Evolutionary conservation across 768 basidiomycete genomes (phyloP).

Genomic region (Panaeolus papilionaceus): DNA sequence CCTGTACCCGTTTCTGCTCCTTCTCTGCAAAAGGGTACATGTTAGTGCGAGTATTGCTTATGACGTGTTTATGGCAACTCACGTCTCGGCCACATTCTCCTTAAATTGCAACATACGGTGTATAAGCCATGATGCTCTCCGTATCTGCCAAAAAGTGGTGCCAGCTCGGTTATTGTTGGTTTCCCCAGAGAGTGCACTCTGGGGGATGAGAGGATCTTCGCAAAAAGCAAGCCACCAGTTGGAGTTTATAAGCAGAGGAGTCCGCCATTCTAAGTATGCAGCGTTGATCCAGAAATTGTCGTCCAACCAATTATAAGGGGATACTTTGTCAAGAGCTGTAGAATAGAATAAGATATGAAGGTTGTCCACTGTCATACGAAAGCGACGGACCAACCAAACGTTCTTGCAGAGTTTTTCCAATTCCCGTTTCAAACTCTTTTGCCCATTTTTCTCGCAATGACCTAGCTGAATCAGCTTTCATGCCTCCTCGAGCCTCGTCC

Average conservation of each 20-base stretch:
- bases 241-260: slow-evolving; percentile 85
- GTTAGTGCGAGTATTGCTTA: neutral
- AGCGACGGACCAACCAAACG: slow-evolving; percentile 67
- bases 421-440: slow-evolving; percentile 71
- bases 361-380: slow-evolving; percentile 15
- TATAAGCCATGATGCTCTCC: slow-evolving; percentile 83
- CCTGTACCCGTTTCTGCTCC: slow-evolving; percentile 76
- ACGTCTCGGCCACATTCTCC: slow-evolving; percentile 62
- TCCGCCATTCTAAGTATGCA: slow-evolving; percentile 88
- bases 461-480: slow-evolving; percentile 56
- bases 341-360: neutral
- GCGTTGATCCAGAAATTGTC: slow-evolving; percentile 92
- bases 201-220: slow-evolving; percentile 73
- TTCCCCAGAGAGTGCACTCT: slow-evolving; percentile 40
- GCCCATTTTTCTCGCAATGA: slow-evolving; percentile 64
- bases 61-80: slow-evolving; percentile 32
- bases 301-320: slow-evolving; percentile 92
- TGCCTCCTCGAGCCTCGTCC: slow-evolving; percentile 64
- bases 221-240: slow-evolving; percentile 96
- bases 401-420: slow-evolving; percentile 74
- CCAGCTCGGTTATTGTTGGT: slow-evolving; percentile 46
- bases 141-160: slow-evolving; percentile 83
- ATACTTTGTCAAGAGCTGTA: slow-evolving; percentile 78
- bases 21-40: slow-evolving; percentile 11
- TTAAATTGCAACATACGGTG: slow-evolving; percentile 79